Evolutionary conservation across 2,329 filamentous ascomycete species (phyloP).

Genomic region (Aureobasidium sp.): DNA sequence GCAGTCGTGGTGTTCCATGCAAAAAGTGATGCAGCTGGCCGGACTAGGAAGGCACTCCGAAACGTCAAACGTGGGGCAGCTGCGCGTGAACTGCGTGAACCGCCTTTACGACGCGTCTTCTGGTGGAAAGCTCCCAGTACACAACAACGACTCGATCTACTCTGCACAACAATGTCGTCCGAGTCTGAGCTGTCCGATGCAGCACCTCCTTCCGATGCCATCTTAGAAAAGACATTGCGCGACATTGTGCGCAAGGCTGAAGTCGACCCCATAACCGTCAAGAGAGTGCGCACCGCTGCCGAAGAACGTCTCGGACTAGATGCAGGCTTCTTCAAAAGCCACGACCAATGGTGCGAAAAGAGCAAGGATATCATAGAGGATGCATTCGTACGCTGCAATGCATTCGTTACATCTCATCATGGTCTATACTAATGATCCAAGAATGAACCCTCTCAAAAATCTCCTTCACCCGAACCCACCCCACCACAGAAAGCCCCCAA

Average conservation of each 20-base stretch:
- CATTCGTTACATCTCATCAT: background rate
- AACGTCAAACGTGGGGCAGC: background rate
- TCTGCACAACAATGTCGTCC: background rate
- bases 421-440: background rate
- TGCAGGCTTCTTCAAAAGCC: constrained; percentile 47
- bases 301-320: constrained; percentile 45
- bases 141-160: background rate
- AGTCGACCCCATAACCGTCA: constrained; percentile 47
- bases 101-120: constrained; percentile 1
- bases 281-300: constrained; percentile 44
- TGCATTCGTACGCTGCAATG: constrained; percentile 33
- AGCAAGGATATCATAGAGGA: constrained; percentile 47
- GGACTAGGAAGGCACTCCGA: background rate
- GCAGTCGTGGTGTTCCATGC: background rate
- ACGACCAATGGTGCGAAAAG: constrained; percentile 43
- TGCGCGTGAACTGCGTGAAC: background rate
- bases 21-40: background rate
- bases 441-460: constrained; percentile 8
- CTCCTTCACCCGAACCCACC: background rate
- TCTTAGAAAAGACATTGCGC: constrained; percentile 33
- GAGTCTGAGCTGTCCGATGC: constrained; percentile 1
- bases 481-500: background rate
- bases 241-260: constrained; percentile 35
- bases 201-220: constrained; percentile 26
- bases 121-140: background rate